Evolutionary conservation across 2,329 filamentous ascomycete genomes (phyloP).

Genomic region (Verticillium dahliae): DNA sequence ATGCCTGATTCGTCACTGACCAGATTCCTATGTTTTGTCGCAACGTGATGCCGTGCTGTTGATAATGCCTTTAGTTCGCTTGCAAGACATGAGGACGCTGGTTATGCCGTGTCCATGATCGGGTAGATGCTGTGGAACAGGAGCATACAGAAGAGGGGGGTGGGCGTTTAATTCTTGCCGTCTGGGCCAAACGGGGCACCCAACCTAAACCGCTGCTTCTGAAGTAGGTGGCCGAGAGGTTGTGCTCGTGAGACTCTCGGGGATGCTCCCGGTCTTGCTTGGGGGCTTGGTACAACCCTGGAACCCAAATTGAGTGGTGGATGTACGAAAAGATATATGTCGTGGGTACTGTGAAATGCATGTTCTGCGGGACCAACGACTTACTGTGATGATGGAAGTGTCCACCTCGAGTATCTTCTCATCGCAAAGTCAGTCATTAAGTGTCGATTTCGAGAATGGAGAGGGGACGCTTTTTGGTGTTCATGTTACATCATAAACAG

Average conservation of each 20-base stretch:
- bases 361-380: no score
- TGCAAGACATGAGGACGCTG: no score
- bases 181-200: neutral
- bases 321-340: neutral
- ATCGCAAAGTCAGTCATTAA: no score
- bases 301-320: neutral
- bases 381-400: no score
- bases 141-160: neutral
- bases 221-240: neutral
- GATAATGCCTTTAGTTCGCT: no score
- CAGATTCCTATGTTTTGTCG: no score
- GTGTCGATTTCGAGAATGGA: no score
- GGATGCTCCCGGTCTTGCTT: neutral
- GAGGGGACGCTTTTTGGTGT: no score
- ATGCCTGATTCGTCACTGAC: neutral
- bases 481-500: no score
- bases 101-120: no score
- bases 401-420: no score
- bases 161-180: neutral
- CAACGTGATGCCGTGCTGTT: neutral
- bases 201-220: neutral
- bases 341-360: no score
- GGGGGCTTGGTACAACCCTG: neutral
- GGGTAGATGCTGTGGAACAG: neutral
- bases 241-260: neutral